Evolutionary conservation across 352 stramenopile species (phyloP).

Genomic region (Globisporangium heterothallicum): DNA sequence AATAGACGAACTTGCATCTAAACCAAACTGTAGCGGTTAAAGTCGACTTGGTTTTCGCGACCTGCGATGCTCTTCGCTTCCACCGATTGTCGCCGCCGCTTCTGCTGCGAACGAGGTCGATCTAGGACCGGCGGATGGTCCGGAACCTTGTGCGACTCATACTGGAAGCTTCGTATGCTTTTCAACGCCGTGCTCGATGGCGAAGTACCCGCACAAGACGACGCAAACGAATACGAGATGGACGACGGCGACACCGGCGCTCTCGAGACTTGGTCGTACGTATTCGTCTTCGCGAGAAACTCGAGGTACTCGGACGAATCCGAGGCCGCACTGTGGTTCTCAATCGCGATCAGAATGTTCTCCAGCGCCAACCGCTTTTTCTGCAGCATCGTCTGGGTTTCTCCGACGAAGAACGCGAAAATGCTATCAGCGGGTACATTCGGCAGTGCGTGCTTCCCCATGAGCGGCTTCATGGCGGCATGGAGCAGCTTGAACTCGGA

Average conservation of each 20-base stretch:
- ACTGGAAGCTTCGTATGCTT: not conserved
- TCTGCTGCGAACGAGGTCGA: not conserved
- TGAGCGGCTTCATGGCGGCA: conserved; percentile 35
- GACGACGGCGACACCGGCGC: conserved; percentile 25
- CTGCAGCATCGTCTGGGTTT: conserved; percentile 61
- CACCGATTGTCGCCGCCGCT: not conserved
- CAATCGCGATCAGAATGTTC: conserved; percentile 53
- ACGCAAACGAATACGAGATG: not conserved
- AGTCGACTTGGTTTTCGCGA: conserved; percentile 10
- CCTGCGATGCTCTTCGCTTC: not conserved
- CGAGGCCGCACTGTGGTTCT: conserved; percentile 43
- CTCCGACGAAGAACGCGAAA: conserved; percentile 59
- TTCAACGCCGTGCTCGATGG: not conserved
- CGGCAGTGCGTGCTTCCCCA: conserved; percentile 29
- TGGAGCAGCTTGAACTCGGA: conserved; percentile 70
- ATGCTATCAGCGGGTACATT: conserved; percentile 50
- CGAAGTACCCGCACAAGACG: not conserved
- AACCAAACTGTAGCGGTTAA: conserved; percentile 13
- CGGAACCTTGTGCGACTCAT: not conserved
- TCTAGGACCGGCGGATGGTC: not conserved
- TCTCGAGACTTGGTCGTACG: conserved; percentile 39
- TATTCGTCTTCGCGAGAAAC: conserved; percentile 58
- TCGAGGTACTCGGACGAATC: conserved; percentile 58
- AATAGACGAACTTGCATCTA: not conserved
- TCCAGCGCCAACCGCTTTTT: conserved; percentile 62